Evolutionary conservation across 352 stramenopile species (phyloP), one percentile per base, ranked within the genome.

Genomic region (Globisporangium nunn): DNA sequence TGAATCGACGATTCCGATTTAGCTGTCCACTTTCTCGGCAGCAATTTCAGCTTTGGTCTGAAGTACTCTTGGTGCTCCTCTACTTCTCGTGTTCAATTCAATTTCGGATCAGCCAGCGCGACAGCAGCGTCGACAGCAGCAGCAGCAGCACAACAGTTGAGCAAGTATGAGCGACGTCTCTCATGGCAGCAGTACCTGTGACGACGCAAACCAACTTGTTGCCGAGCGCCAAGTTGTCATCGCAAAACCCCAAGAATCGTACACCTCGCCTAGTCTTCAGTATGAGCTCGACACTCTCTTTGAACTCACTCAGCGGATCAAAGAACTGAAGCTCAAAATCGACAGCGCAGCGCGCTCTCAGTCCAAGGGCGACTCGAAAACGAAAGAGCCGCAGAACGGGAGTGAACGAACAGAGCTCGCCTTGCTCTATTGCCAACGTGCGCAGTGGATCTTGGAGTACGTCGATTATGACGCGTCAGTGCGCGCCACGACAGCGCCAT

Each of bases 381-480:
- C 8, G 23, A 45, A 12, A 12, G 10, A 7, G 6, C 11, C 41
- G 33, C n/a, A 12, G 48, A 50, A 35, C 47, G 41, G 14, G 54
- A 41, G 6, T 50, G 72, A 37, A 11, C 43, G 43, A 12, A 8
- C 18, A n/a, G 56, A 63, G 10, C 52, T 79, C 23, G 67, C 67
- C 4, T 51, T 50, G 11, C 46, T 79, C 15, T 72, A 77, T 31
- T 71, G 60, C 8, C 67, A 68, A 28, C 72, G 72, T 17, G 72
- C 72, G 31, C 64, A 65, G 45, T 61, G 53, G 18, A 51, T 81
- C 28, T 50, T 81, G 35, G 56, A 63, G 7, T 71, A 68, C 62
- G 62, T 70, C n/a, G 62, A 79, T 58, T 76, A 72, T 31, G 72
- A 81, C 28, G 65, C 68, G 5, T 64, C 62, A 23, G 56, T 61